Percentiles rank a stretch among this genome's conserved stretches.
Evolutionary conservation across 2,329 filamentous ascomycete species (phyloP).

Genomic region (Xylariaceae sp.): DNA sequence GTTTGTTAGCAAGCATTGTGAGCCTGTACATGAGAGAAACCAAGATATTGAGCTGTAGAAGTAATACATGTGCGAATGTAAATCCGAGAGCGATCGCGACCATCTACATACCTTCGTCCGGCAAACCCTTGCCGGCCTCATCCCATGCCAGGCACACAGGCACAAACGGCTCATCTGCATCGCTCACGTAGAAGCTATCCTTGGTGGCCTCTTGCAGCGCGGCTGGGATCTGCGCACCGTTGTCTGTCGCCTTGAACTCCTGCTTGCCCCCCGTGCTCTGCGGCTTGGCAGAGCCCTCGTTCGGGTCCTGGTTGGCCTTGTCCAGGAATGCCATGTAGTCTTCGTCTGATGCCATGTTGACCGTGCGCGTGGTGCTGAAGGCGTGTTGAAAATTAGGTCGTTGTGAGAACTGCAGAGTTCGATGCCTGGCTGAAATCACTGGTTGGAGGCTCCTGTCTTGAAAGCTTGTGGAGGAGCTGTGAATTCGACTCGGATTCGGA

Average conservation of each 20-base stretch:
- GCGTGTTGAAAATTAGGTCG: neutral
- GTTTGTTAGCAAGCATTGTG: conserved; percentile 1
- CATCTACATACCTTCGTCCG: conserved; percentile 56
- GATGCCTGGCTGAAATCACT: too few species aligned
- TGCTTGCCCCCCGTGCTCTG: conserved; percentile 24
- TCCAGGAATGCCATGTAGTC: conserved; percentile 82
- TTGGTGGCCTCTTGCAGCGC: conserved; percentile 46
- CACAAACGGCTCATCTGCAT: conserved; percentile 83
- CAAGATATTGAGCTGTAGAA: too few species aligned
- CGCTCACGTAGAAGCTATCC: conserved; percentile 68
- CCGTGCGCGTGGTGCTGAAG: conserved; percentile 5
- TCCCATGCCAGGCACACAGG: conserved; percentile 65
- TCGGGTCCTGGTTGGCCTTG: conserved; percentile 78
- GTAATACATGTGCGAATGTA: neutral
- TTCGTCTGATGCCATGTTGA: conserved; percentile 68
- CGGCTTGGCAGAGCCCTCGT: conserved; percentile 43
- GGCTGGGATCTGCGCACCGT: conserved; percentile 56
- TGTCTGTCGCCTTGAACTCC: conserved; percentile 49
- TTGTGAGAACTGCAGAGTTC: neutral
- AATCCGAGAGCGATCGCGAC: neutral
- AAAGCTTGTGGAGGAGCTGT: too few species aligned
- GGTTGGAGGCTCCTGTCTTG: neutral
- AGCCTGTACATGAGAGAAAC: neutral
- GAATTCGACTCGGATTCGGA: too few species aligned
- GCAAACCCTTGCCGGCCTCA: conserved; percentile 46